These are phyloP conservation scores for Mycena vulgaris DNA, from an alignment of 768 basidiomycete genomes.

Conservation along the genomic window DNA sequence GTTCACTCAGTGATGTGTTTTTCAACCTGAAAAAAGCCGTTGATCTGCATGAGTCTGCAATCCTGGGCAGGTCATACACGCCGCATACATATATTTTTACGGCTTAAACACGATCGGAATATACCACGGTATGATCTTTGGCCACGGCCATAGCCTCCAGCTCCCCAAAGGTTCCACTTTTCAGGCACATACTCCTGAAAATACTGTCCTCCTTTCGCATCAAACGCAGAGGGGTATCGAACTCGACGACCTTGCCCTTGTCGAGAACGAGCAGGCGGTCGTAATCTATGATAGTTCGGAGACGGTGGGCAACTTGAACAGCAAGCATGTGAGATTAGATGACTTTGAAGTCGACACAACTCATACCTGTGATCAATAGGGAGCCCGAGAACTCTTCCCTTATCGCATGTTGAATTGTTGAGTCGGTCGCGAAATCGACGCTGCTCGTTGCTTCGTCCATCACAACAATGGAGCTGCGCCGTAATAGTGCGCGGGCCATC, in stretches of 20 bases:
- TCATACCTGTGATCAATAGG: conserved; percentile 74
- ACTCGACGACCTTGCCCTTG: conserved; percentile 56
- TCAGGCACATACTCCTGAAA: conserved; percentile 31
- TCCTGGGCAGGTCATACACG: too few species aligned
- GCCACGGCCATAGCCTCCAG: conserved; percentile 22
- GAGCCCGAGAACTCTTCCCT: conserved; percentile 77
- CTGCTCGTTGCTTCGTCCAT: conserved; percentile 72
- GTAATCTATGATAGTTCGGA: background rate
- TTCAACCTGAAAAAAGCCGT: too few species aligned
- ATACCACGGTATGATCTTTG: too few species aligned
- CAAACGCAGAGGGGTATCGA: conserved; percentile 61
- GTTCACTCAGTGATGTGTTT: too few species aligned
- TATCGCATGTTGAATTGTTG: conserved; percentile 79
- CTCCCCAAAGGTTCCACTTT: conserved; percentile 25
- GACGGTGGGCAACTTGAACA: background rate
- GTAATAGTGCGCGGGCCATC: conserved; percentile 84
- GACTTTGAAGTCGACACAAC: too few species aligned
- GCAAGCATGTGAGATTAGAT: too few species aligned
- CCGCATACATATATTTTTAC: too few species aligned
- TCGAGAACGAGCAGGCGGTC: conserved; percentile 67
- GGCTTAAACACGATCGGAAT: too few species aligned
- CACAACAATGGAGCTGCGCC: conserved; percentile 82
- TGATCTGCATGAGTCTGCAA: too few species aligned
- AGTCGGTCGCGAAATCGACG: conserved; percentile 66
- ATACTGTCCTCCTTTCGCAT: conserved; percentile 20